phyloP scores from a whole-genome alignment of 768 basidiomycete species.

The Termitomyces sp. region DNA sequence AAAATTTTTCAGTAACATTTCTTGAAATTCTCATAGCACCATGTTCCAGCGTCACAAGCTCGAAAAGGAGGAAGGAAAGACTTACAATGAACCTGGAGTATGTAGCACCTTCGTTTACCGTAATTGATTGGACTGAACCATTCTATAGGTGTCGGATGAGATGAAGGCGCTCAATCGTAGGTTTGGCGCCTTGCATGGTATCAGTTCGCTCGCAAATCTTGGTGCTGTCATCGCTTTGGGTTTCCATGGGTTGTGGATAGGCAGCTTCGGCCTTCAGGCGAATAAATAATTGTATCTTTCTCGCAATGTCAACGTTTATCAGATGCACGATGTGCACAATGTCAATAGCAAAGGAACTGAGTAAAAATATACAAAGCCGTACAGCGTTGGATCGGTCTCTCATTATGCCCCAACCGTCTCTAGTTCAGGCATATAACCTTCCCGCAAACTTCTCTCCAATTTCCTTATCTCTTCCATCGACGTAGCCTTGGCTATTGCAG shows the following conservation, averaged over 20 bases:
- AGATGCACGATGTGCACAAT: slow-evolving; percentile 8
- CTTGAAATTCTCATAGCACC: slow-evolving; percentile 35
- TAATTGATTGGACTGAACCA: not conserved
- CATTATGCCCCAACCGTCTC: slow-evolving; percentile 72
- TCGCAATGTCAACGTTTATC: slow-evolving; percentile 8
- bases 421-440: slow-evolving; percentile 78
- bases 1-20: not conserved
- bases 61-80: slow-evolving; percentile 71
- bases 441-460: slow-evolving; percentile 75
- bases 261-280: slow-evolving; percentile 42
- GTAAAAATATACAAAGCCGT: slow-evolving; percentile 25
- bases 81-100: slow-evolving; percentile 61
- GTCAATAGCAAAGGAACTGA: slow-evolving; percentile 12
- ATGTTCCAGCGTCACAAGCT: slow-evolving; percentile 69
- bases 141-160: slow-evolving; percentile 49
- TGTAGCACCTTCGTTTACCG: slow-evolving; percentile 13
- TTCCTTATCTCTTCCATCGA: slow-evolving; percentile 86
- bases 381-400: slow-evolving; percentile 12
- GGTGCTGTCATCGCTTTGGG: slow-evolving; percentile 49
- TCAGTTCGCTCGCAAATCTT: slow-evolving; percentile 65
- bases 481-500: slow-evolving; percentile 85
- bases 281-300: slow-evolving; percentile 18
- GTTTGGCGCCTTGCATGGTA: slow-evolving; percentile 64
- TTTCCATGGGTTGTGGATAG: slow-evolving; percentile 73
- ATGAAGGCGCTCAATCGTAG: slow-evolving; percentile 66